Percentiles rank a stretch among this genome's conserved stretches.
Evolutionary conservation across 306 rosid genomes (phyloP).

Genomic region (Hippophae tibetana): DNA sequence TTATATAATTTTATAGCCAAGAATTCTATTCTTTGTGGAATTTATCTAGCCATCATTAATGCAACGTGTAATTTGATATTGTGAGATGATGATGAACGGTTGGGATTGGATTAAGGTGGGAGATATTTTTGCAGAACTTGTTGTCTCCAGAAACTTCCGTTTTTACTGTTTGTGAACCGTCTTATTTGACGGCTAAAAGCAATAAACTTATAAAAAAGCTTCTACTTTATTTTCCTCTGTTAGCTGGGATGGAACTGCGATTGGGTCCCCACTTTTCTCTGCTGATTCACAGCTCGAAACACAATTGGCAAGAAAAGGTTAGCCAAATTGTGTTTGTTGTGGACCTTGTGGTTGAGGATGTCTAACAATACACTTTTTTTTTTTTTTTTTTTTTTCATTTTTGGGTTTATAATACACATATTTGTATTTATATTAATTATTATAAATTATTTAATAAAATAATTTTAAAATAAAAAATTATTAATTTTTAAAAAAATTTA

Average conservation of each 20-base stretch:
- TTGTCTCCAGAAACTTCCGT: constrained; percentile 84
- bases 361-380: too few species aligned
- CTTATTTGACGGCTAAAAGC: neutral
- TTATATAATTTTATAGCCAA: constrained; percentile 23
- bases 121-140: constrained; percentile 44
- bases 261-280: neutral
- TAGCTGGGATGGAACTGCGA: neutral
- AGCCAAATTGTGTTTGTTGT: neutral
- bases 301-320: neutral
- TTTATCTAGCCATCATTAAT: neutral
- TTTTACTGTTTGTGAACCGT: constrained; percentile 20
- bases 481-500: too few species aligned
- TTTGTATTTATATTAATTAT: too few species aligned
- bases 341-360: too few species aligned
- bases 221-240: neutral
- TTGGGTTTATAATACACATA: too few species aligned
- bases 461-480: too few species aligned
- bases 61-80: neutral
- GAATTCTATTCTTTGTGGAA: too few species aligned
- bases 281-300: neutral
- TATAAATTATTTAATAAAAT: too few species aligned
- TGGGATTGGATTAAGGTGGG: constrained; percentile 33
- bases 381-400: too few species aligned
- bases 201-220: too few species aligned
- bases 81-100: constrained; percentile 37